Evolutionary conservation across 2,329 filamentous ascomycete genomes (phyloP), one percentile per base, ranked within the genome.

Genomic region (Lomentospora prolificans): DNA sequence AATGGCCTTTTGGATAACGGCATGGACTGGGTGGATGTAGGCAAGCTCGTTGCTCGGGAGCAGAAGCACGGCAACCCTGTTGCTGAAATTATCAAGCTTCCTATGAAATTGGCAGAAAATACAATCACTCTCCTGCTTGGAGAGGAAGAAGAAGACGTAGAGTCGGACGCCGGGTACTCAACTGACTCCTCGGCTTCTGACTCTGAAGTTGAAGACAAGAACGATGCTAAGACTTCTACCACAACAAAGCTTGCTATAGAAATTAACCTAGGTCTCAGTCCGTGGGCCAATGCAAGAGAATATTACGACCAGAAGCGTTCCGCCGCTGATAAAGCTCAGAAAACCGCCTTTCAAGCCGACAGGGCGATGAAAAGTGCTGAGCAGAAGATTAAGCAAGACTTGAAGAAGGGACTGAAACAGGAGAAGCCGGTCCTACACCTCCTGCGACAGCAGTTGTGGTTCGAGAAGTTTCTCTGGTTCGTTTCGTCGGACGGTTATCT

Each of bases 1-100:
- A 97, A 95, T 67, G 89, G 89, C 0, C 74, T 97, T n/a, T 82
- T 99, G 58, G 82, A 82, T 4, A 90, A 96, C 65, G 92, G 92
- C 9, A 97, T 97, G 90, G 94, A 99, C 64, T 99, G 94, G 94
- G 84, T 90, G 9, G 88, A 96, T 61, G 91, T 97, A 63, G 89
- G 82, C 8, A 87, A 86, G 57, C 73, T 99, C 59, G 88, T 99
- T 54, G 90, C 96, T 66, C 81, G 90, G 61, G 92, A 97, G 67
- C 88, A 95, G 67, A 82, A 77, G 58, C 78, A 85, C 51, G 78
- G 82, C 27, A 99, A 99, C 61, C 82, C 89, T 0, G 90, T 99
- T 6, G 94, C 94, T 1, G 80, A 86, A 57, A 84, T 90, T 48
- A 95, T 99, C 64, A 88, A 87, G 66, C 72, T 95, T 17, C 92